Base-by-base conservation (phyloP, 805 yeast species). In the Sugiyamaella valdiviana region DNA sequence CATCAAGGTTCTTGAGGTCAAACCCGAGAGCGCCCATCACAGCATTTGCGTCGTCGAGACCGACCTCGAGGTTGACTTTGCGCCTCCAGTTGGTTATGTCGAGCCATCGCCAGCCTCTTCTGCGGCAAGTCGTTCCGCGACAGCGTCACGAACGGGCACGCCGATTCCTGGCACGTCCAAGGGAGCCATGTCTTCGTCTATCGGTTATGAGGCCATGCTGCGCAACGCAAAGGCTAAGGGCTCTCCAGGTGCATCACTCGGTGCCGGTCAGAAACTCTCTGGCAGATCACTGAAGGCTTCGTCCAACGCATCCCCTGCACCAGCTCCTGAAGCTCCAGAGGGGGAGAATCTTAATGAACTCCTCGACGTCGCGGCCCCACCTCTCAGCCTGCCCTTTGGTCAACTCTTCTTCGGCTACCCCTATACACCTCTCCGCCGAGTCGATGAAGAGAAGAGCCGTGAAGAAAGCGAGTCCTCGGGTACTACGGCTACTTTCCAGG, bases 81-180 rank as follows among this genome's bases (percentile, higher is more conserved):
- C 97, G 1, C 96, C 99, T 2, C 99, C 99, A 0, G 96, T 91
- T 4, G 99, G 99, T 0, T 93, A 93, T 63, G 96, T 86, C 16
- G 98, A 91, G 63, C 96, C 96, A 1, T 89, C 54, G 6, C 36
- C 58, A 7, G 50, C 63, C 6, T 36, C 53, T 14, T 51, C 60
- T 1, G 40, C 50, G 5, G 44, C 44, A 2, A 44, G 60, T 5
- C 42, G 55, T 3, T 42, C 57, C n/a, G 50, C 41, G n/a, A 17
- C 23, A 12, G 20, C 39, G 5, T 20, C 46, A 32, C 38, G 39
- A 9, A 32, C 46, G 3, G 52, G 53, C 4, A 38, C 55, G 1
- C 41, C 55, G 24, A 38, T 44, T 3, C 32, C 48, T 19, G 50
- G 49, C 20, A 51, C 61, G 1, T 55, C 62, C 3, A 54, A 47